Base-by-base conservation (phyloP, 2,329 filamentous ascomycete genomes). In the Diplocarpon mali region DNA sequence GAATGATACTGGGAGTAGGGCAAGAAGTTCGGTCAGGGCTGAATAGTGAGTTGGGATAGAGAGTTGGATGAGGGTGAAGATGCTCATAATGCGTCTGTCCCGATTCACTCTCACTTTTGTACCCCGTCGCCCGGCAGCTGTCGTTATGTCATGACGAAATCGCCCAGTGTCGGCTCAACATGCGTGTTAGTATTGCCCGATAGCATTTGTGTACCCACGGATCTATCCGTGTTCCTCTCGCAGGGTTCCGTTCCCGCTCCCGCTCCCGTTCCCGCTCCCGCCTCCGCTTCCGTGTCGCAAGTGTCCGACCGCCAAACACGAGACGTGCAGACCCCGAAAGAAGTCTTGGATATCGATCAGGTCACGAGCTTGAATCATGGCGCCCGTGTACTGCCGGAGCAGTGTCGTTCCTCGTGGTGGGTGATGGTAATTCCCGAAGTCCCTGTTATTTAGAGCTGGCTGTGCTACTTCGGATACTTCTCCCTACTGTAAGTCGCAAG, bases 101-200 rank as follows among this genome's bases (percentile, higher is more conserved):
- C 38, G 32, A 30, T 10, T 29, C 17, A 40, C 38, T 47, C 51
- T 50, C 46, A n/a, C n/a, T n/a, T 52, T 52, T 50, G 51, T 51
- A 46, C 36, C 41, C 42, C 40, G 16, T 36, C 42, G 14, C 11
- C 30, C 7, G 28, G 42, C 17, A n/a, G 35, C 40, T 27, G 34
- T 35, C 41, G 29, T 24, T 28, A 28, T 27, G 34, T 24, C 34
- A 40, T 35, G 34, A 30, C 38, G 17, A 39, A 24, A 39, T 45
- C 48, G 50, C 43, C 13, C 46, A 45, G 15, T 32, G 15, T 38
- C 50, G 43, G 45, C 34, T 45, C 36, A 47, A 43, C 30, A 34
- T 34, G 32, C 30, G 30, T 10, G 15, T 35, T 17, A 3, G 13
- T 35, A 11, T 35, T 16, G 15, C n/a, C 16, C 15, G 11, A 2